These are phyloP conservation scores for Mycothermus thermophilus DNA, from an alignment of 495 filamentous ascomycete genomes.

Conservation along the genomic window DNA sequence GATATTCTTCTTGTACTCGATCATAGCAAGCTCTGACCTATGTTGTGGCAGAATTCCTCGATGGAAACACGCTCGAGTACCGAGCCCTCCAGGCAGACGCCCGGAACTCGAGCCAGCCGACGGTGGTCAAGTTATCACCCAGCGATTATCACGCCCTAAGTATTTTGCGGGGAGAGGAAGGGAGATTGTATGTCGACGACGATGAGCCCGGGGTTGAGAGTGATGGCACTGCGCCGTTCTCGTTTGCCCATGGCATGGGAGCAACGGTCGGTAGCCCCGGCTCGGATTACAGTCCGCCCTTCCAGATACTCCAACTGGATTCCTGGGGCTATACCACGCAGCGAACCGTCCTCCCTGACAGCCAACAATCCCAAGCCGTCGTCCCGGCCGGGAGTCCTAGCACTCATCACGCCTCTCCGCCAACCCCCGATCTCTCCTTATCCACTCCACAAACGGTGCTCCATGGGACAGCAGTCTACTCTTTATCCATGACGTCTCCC, in stretches of 20 bases:
- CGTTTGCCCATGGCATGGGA: not conserved
- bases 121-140: slow-evolving; percentile 5
- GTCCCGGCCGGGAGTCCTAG: too few relatives aligned
- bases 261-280: not conserved
- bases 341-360: not conserved
- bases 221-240: not conserved
- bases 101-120: slow-evolving; percentile 4
- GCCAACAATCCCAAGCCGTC: too few relatives aligned
- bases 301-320: not conserved
- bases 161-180: not conserved
- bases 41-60: slow-evolving; percentile 5
- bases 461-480: too few relatives aligned
- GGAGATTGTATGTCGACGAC: not conserved
- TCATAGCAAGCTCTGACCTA: not conserved
- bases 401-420: too few relatives aligned
- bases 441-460: too few relatives aligned
- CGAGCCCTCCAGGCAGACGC: slow-evolving; percentile 11
- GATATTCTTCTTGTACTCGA: not conserved
- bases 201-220: not conserved
- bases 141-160: slow-evolving; percentile 5
- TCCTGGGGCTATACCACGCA: not conserved
- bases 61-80: slow-evolving; percentile 11
- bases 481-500: too few relatives aligned
- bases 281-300: not conserved
- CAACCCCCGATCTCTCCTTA: too few relatives aligned